Evolutionary conservation across 257 asterid species (phyloP).

Genomic region (Solanum medicagineum): DNA sequence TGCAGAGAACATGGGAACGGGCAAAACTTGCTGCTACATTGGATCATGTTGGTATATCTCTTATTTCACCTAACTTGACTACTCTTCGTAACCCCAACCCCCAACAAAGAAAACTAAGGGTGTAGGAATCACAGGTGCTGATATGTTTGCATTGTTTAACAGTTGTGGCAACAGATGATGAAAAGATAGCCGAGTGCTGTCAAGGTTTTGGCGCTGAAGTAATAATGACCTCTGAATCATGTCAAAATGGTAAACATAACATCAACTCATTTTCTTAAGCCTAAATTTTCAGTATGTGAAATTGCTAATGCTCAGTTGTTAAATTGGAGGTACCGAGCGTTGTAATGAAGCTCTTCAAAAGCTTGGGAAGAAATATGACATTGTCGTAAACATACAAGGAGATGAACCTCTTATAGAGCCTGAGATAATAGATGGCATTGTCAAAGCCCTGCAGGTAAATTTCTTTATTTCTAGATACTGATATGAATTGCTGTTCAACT

Average conservation of each 20-base stretch:
- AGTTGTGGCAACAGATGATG: constrained; percentile 96
- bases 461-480: not conserved
- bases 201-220: constrained; percentile 89
- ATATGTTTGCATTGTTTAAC: not conserved
- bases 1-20: constrained; percentile 93
- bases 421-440: constrained; percentile 77
- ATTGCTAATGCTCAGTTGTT: not conserved
- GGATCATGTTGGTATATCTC: constrained; percentile 60
- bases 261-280: not conserved
- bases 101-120: not conserved
- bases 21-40: constrained; percentile 62
- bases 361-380: constrained; percentile 55
- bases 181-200: constrained; percentile 82
- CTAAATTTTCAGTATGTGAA: not conserved
- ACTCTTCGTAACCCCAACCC: not conserved
- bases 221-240: constrained; percentile 77
- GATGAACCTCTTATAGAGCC: constrained; percentile 97
- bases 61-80: not conserved
- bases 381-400: constrained; percentile 87
- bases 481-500: not conserved
- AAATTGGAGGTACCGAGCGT: constrained; percentile 61
- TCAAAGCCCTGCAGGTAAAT: constrained; percentile 65
- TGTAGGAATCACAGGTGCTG: not conserved
- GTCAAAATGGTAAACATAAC: constrained; percentile 54
- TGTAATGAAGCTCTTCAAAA: constrained; percentile 76